phyloP scores from a whole-genome alignment of 2,329 filamentous ascomycete species.

The Paecilomyces niveus region DNA sequence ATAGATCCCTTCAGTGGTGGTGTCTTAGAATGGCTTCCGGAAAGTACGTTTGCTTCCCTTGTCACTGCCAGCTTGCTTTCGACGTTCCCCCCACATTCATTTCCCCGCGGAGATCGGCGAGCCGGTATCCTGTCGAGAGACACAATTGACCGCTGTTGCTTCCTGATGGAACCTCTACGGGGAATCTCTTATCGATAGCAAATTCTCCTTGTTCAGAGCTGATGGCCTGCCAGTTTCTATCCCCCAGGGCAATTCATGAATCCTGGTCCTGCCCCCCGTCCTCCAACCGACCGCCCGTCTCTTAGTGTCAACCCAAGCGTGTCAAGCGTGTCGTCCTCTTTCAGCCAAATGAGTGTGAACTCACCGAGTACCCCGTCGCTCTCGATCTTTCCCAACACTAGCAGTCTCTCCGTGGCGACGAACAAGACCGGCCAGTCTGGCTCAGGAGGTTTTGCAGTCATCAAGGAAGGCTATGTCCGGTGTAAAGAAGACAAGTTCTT shows the following conservation, averaged over 20 bases:
- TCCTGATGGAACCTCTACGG: neutral
- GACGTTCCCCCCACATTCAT: neutral
- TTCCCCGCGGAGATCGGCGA: neutral
- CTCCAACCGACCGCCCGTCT: slow-evolving; percentile 75
- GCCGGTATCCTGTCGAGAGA: neutral
- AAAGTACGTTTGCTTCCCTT: neutral
- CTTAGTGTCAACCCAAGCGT: slow-evolving; percentile 67
- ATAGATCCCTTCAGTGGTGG: neutral
- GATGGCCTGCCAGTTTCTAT: slow-evolving; percentile 45
- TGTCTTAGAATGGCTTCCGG: neutral
- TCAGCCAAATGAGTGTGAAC: slow-evolving; percentile 59
- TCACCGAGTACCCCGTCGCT: slow-evolving; percentile 60
- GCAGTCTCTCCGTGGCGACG: slow-evolving; percentile 62
- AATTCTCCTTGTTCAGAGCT: neutral
- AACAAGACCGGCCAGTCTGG: slow-evolving; percentile 52
- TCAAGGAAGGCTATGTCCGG: slow-evolving; percentile 55
- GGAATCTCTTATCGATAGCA: neutral
- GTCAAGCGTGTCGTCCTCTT: slow-evolving; percentile 64
- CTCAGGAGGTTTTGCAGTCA: slow-evolving; percentile 61
- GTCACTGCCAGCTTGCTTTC: neutral
- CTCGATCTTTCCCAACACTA: slow-evolving; percentile 60
- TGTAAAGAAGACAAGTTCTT: slow-evolving; percentile 72
- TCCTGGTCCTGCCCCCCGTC: slow-evolving; percentile 85
- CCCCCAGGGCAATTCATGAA: slow-evolving; percentile 79
- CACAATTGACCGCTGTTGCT: neutral